Percentiles rank a stretch among this genome's conserved stretches.
phyloP scores from a whole-genome alignment of 2,329 filamentous ascomycete genomes.

The Aaosphaeria arxii region DNA sequence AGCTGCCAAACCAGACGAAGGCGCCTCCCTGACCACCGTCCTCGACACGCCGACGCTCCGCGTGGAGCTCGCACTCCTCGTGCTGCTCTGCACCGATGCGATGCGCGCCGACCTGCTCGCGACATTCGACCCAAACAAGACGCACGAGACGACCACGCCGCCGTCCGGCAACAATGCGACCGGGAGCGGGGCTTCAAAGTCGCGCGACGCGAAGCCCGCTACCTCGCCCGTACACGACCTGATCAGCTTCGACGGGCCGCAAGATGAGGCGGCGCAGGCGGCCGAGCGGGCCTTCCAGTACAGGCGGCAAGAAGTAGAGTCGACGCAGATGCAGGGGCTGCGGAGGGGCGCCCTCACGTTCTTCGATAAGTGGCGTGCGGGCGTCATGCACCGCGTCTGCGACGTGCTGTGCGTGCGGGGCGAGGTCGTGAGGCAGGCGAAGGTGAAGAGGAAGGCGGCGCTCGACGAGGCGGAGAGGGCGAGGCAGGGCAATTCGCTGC shows the following conservation, averaged over 20 bases:
- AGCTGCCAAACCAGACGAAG: conserved; percentile 19
- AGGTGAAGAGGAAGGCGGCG: conserved; percentile 29
- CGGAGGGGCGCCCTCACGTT: conserved; percentile 66
- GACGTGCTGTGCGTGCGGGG: conserved; percentile 53
- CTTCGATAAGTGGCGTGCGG: conserved; percentile 77
- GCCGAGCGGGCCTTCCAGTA: conserved; percentile 17
- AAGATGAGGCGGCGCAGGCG: conserved; percentile 20
- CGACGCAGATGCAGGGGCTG: conserved; percentile 57
- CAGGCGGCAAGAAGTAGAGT: conserved; percentile 48
- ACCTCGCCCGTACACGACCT: conserved; percentile 15
- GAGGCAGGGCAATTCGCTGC: conserved; percentile 18
- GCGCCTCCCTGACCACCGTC: conserved; percentile 31
- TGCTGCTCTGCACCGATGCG: conserved; percentile 44
- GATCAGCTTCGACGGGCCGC: conserved; percentile 26
- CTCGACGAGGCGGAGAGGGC: conserved; percentile 14
- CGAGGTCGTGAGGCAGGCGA: conserved; percentile 25
- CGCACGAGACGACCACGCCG: conserved; percentile 8
- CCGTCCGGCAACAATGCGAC: neutral
- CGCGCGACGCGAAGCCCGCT: conserved; percentile 6
- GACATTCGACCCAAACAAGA: conserved; percentile 23
- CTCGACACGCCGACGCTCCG: conserved; percentile 42
- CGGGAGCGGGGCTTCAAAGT: neutral
- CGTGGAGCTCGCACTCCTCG: conserved; percentile 44
- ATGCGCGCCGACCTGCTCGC: conserved; percentile 37
- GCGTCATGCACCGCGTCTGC: conserved; percentile 65